Evolutionary conservation across 148 eudicot species (phyloP).

Genomic region (Vaccinium darrowii): DNA sequence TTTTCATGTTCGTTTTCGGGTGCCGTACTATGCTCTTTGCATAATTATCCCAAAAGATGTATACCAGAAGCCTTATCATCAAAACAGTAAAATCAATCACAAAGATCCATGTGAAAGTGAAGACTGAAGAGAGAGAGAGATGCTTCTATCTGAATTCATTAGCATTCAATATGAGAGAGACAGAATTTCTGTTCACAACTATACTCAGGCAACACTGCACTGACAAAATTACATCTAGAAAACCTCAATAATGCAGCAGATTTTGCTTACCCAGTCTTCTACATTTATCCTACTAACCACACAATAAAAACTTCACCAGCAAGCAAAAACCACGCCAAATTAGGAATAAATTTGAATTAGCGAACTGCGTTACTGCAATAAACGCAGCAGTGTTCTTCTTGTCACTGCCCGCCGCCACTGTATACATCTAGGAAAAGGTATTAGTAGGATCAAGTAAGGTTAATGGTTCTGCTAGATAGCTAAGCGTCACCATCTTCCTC

Average conservation of each 20-base stretch:
- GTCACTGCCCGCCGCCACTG: neutral
- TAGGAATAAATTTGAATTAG: conserved; percentile 2
- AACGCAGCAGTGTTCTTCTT: conserved; percentile 15
- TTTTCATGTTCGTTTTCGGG: too few relatives aligned
- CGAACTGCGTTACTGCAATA: neutral
- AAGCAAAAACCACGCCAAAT: neutral
- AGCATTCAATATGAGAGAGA: conserved; percentile 13
- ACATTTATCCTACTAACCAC: neutral
- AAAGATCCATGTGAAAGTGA: neutral
- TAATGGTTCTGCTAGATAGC: conserved; percentile 23
- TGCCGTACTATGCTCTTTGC: too few relatives aligned
- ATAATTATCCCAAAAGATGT: neutral
- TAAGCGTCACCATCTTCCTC: conserved; percentile 27
- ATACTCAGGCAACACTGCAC: neutral
- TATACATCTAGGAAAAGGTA: conserved; percentile 11
- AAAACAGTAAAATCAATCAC: neutral
- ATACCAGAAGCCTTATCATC: neutral
- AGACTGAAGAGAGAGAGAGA: neutral
- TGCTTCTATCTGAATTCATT: conserved; percentile 14
- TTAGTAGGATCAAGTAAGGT: conserved; percentile 11
- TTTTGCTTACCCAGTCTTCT: neutral
- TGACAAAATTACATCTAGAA: neutral
- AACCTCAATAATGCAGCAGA: neutral
- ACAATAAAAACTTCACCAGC: neutral
- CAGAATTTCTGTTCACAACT: neutral